A percentile compares a stretch with the other conserved stretches of the same genome.
Conservation (phyloP, 129 eudicot genomes). For the Mikania micrantha region DNA sequence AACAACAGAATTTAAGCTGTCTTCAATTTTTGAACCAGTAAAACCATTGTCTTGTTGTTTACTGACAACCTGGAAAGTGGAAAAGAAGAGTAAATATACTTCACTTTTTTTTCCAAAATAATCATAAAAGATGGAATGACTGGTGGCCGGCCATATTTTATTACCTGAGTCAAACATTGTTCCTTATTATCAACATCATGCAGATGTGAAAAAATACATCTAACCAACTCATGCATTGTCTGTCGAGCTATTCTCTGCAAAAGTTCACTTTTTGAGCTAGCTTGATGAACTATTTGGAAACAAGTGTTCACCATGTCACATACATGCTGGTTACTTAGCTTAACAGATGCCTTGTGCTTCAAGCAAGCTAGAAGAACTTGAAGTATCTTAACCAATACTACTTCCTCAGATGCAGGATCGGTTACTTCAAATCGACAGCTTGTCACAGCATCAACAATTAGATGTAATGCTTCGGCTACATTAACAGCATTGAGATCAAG, state of each 20-base stretch:
- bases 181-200: conserved; percentile 43
- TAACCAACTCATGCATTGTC: conserved; percentile 73
- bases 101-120: neutral
- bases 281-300: conserved; percentile 86
- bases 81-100: neutral
- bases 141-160: neutral
- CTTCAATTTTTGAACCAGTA: conserved; percentile 19
- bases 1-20: conserved; percentile 6
- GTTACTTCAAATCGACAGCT: conserved; percentile 66
- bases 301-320: conserved; percentile 46
- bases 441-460: conserved; percentile 52
- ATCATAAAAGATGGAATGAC: neutral
- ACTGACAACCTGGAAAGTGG: conserved; percentile 39
- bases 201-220: conserved; percentile 77
- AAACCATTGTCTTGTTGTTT: conserved; percentile 35
- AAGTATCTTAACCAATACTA: conserved; percentile 59
- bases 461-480: conserved; percentile 43
- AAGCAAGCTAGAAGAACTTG: conserved; percentile 63
- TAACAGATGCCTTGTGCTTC: conserved; percentile 49
- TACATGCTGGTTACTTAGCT: conserved; percentile 50
- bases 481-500: conserved; percentile 35
- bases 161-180: conserved; percentile 32
- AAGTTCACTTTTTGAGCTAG: conserved; percentile 72
- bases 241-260: conserved; percentile 80
- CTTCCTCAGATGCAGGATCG: conserved; percentile 61